Evolutionary conservation across 257 asterid species (phyloP).

Genomic region (Craterostigma plantagineum): DNA sequence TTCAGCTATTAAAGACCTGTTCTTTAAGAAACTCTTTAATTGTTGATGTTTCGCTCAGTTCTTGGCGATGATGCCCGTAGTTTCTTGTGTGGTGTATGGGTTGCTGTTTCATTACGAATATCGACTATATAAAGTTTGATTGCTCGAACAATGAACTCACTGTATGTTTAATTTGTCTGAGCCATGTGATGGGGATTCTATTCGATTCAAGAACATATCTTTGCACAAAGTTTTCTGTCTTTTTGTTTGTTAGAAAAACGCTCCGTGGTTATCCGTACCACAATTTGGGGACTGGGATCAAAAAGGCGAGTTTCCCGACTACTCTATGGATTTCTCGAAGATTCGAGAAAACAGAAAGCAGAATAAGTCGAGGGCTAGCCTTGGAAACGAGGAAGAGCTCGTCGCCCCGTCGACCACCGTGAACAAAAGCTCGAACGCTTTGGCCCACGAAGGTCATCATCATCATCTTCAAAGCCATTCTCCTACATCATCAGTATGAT

Average conservation of each 20-base stretch:
- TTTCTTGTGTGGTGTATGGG: too few species aligned
- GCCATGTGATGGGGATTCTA: too few species aligned
- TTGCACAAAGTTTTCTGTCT: too few species aligned
- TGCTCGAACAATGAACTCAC: too few species aligned
- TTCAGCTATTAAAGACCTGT: too few species aligned
- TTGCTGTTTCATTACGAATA: too few species aligned
- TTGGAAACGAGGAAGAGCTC: constrained; percentile 46
- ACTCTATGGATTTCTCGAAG: constrained; percentile 43
- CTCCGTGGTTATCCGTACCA: constrained; percentile 39
- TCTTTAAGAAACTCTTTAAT: too few species aligned
- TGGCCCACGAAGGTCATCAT: constrained; percentile 12
- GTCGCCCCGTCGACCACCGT: constrained; percentile 12
- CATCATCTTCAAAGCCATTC: constrained; percentile 23
- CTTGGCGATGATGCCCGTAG: too few species aligned
- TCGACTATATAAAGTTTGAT: too few species aligned
- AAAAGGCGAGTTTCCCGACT: constrained; percentile 37
- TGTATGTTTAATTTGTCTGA: too few species aligned
- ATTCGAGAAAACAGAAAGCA: constrained; percentile 48
- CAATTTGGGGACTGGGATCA: constrained; percentile 55
- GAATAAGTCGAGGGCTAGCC: constrained; percentile 40
- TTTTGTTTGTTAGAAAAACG: constrained; percentile 24
- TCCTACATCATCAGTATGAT: constrained; percentile 34
- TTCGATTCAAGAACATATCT: too few species aligned
- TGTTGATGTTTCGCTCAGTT: too few species aligned
- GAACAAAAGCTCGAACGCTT: constrained; percentile 15